Evolutionary conservation across 257 asterid genomes (phyloP).

Genomic region (Fraxinus excelsior): DNA sequence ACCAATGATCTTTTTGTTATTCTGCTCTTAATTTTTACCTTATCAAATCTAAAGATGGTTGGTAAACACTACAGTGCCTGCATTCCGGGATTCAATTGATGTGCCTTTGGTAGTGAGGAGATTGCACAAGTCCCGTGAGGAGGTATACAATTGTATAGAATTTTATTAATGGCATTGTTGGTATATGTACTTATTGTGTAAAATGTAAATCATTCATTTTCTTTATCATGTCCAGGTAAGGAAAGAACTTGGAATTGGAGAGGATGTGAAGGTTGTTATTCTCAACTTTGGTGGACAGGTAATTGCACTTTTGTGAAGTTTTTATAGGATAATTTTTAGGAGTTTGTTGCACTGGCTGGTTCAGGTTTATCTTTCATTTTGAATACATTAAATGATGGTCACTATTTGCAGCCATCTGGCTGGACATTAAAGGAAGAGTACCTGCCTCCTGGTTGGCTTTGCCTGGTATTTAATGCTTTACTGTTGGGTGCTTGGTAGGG

Average conservation of each 20-base stretch:
- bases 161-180: slow-evolving; percentile 7
- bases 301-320: slow-evolving; percentile 18
- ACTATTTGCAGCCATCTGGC: slow-evolving; percentile 80
- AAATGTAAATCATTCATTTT: slow-evolving; percentile 14
- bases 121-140: slow-evolving; percentile 76
- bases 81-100: slow-evolving; percentile 94
- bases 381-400: neutral
- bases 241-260: slow-evolving; percentile 75
- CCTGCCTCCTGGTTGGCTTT: slow-evolving; percentile 92
- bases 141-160: slow-evolving; percentile 44
- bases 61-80: slow-evolving; percentile 72
- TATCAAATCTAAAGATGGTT: slow-evolving; percentile 17
- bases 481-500: slow-evolving; percentile 14
- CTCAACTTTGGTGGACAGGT: slow-evolving; percentile 99
- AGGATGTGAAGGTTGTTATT: slow-evolving; percentile 81
- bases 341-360: slow-evolving; percentile 2
- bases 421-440: slow-evolving; percentile 92
- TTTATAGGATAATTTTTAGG: neutral
- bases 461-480: slow-evolving; percentile 62
- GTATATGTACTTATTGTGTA: slow-evolving; percentile 10
- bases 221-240: slow-evolving; percentile 56
- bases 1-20: neutral
- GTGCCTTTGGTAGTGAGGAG: slow-evolving; percentile 97
- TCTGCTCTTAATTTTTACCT: slow-evolving; percentile 2
- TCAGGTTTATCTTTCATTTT: slow-evolving; percentile 7